Base-by-base conservation (phyloP, 2,329 filamentous ascomycete species). In the Fusarium multiceps region DNA sequence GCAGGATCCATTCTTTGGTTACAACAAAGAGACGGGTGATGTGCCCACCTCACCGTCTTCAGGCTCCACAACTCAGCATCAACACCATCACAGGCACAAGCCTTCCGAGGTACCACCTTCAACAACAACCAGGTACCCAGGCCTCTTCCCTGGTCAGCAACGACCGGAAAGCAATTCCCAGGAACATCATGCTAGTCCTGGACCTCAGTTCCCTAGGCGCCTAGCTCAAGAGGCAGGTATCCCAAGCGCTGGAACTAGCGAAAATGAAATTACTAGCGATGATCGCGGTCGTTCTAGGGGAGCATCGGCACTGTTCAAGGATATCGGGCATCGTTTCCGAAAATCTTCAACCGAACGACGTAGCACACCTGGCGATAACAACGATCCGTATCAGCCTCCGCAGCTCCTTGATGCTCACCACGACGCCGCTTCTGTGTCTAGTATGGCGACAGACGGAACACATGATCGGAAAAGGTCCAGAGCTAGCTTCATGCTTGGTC, bases 221-320 rank as follows among this genome's bases (percentile, higher is more conserved):
- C 40, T 63, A 10, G 63, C 69, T 28, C 67, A 66, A 7, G 64
- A 72, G 23, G 67, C 68, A 43, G 72, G 77, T 21, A 78, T 80
- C 40, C 54, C 81, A n/a, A 80, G 84, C 16, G 80, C 57, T 13
- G 65, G 46, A n/a, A 66, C 57, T 14, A 61, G 50, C 21, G 60
- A 41, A 12, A 59, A 50, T 32, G 63, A 66, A n/a, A 42, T 37
- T 21, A 20, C 20, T 4, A 47, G 58, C 3, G 78, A 82, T 16
- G 80, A 82, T 4, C 79, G 80, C 21, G 78, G 77, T 18, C 78
- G 78, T 11, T 72, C 66, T 16, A 80, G 77, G 58, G 80, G 78
- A 28, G 81, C 80, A 59, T 84, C 81, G 13, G 82, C 78, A 21
- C 75, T 88, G n/a, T 84, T 88, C 66, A 87, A 85, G 66, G 84